A percentile compares a stretch with the other conserved stretches of the same genome.
Conservation (phyloP, 257 asterid species). For the Nicotiana attenuata region DNA sequence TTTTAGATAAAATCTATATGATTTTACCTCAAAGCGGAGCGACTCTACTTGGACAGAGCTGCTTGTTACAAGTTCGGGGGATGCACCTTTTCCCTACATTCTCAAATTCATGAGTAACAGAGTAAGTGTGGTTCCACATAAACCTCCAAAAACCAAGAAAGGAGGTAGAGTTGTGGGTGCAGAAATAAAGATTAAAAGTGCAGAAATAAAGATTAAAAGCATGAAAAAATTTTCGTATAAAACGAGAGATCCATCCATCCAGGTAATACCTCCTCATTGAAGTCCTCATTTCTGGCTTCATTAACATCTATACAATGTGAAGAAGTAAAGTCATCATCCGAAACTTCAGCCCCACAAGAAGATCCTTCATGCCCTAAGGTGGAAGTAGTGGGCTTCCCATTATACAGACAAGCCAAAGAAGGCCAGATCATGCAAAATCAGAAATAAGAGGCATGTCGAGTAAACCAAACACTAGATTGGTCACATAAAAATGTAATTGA, state of each 20-base stretch:
- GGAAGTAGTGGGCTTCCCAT: constrained; percentile 17
- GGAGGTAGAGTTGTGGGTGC: background rate
- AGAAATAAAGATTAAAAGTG: background rate
- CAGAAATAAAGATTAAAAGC: background rate
- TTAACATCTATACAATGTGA: constrained; percentile 17
- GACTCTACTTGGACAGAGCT: constrained; percentile 32
- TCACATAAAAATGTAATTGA: background rate
- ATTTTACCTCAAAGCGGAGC: constrained; percentile 86
- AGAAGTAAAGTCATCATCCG: constrained; percentile 14
- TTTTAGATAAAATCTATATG: background rate
- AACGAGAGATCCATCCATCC: background rate
- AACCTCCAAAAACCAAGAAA: background rate
- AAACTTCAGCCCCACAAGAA: constrained; percentile 15
- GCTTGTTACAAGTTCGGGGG: constrained; percentile 17
- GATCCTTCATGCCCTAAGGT: constrained; percentile 15
- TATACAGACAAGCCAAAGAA: constrained; percentile 1
- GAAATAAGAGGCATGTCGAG: background rate
- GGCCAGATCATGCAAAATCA: constrained; percentile 4
- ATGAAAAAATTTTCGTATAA: background rate
- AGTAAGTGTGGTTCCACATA: background rate
- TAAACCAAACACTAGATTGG: background rate
- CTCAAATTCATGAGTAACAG: constrained; percentile 7
- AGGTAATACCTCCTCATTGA: constrained; percentile 12
- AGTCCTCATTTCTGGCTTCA: constrained; percentile 9
- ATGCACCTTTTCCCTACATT: constrained; percentile 24